Conservation (phyloP, 1,284 basidiomycete genomes). For the Cryptococcus sp. region DNA sequence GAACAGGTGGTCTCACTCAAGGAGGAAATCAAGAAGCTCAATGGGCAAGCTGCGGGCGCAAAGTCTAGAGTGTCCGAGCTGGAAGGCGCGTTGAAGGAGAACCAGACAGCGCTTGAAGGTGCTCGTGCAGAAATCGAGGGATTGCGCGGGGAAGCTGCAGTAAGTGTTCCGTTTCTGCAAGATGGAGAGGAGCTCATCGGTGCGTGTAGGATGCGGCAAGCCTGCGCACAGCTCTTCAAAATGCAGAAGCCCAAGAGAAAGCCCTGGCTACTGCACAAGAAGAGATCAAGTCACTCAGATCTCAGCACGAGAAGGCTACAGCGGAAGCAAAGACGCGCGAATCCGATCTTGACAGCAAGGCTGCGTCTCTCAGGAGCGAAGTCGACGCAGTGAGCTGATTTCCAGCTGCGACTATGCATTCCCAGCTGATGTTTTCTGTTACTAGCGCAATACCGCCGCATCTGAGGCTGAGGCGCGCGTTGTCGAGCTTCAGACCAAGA, state of each 20-base stretch:
- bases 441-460: no score
- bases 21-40: constrained; percentile 64
- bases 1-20: constrained; percentile 66
- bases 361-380: constrained; percentile 34
- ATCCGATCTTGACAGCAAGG: constrained; percentile 29
- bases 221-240: constrained; percentile 50
- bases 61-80: constrained; percentile 73
- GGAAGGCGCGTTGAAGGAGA: constrained; percentile 84
- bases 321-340: constrained; percentile 1
- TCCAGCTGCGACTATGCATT: background rate
- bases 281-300: constrained; percentile 32
- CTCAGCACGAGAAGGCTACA: constrained; percentile 6
- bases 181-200: no score
- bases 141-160: constrained; percentile 72
- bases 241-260: constrained; percentile 36
- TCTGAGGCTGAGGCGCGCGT: no score
- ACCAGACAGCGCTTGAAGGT: constrained; percentile 82
- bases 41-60: constrained; percentile 65
- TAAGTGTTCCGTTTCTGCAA: constrained; percentile 54
- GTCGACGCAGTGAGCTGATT: constrained; percentile 28
- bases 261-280: constrained; percentile 32
- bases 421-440: background rate
- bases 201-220: constrained; percentile 43
- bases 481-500: no score
- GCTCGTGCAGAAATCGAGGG: constrained; percentile 89